Percentiles rank a stretch among this genome's conserved stretches.
Conservation (phyloP, 2,329 filamentous ascomycete genomes). For the Aspergillus sp. region DNA sequence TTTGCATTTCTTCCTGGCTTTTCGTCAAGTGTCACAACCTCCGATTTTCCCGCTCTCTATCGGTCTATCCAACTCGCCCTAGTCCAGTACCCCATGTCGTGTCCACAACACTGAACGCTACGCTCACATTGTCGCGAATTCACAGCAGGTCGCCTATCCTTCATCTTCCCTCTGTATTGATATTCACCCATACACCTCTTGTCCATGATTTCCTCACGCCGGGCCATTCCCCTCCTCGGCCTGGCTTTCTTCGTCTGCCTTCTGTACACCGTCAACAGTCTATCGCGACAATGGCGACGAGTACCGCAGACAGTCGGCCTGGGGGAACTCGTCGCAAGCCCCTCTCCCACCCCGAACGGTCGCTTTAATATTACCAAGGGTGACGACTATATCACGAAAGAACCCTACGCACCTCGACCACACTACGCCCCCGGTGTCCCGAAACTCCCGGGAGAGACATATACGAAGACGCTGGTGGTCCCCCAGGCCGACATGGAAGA, state of each 20-base stretch:
- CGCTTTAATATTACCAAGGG: slow-evolving; percentile 17
- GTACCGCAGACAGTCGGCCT: slow-evolving; percentile 37
- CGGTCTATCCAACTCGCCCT: background rate
- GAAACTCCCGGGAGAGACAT: slow-evolving; percentile 48
- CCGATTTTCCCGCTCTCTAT: background rate
- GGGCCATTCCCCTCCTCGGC: slow-evolving; percentile 30
- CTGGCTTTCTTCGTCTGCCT: slow-evolving; percentile 30
- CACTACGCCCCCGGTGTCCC: slow-evolving; percentile 34
- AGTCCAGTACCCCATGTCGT: background rate
- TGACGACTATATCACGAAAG: slow-evolving; percentile 10
- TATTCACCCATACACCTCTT: slow-evolving; percentile 8
- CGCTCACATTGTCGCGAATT: background rate
- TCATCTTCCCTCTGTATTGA: slow-evolving; percentile 2
- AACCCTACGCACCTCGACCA: slow-evolving; percentile 27
- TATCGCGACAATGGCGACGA: slow-evolving; percentile 33
- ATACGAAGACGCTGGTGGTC: slow-evolving; percentile 55
- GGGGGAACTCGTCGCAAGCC: slow-evolving; percentile 27
- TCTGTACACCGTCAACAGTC: slow-evolving; percentile 25
- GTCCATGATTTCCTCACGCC: slow-evolving; percentile 34
- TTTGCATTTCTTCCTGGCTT: background rate
- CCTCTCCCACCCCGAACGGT: slow-evolving; percentile 8
- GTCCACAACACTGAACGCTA: background rate
- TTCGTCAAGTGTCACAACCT: background rate
- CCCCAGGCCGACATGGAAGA: slow-evolving; percentile 53
- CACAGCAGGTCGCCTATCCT: slow-evolving; percentile 5